Evolutionary conservation across 257 asterid genomes (phyloP).

Genomic region (Lycium barbarum): DNA sequence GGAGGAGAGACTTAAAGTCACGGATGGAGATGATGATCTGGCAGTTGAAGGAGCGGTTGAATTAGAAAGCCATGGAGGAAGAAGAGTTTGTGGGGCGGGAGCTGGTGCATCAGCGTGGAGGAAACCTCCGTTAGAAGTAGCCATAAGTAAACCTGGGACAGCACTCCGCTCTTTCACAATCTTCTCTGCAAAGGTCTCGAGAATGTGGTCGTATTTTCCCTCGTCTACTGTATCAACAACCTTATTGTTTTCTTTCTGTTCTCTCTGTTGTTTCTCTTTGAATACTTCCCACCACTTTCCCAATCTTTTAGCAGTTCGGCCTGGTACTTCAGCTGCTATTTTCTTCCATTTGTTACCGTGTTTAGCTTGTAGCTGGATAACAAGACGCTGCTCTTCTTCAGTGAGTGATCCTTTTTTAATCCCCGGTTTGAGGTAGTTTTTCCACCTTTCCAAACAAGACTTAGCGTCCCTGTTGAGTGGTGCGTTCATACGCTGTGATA

Average conservation of each 20-base stretch:
- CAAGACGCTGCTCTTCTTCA: constrained; percentile 64
- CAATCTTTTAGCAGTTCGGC: constrained; percentile 70
- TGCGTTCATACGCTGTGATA: constrained; percentile 56
- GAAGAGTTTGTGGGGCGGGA: constrained; percentile 42
- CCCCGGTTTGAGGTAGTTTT: constrained; percentile 73
- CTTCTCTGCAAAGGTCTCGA: constrained; percentile 58
- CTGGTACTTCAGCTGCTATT: constrained; percentile 74
- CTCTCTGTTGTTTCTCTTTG: constrained; percentile 58
- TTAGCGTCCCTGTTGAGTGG: constrained; percentile 64
- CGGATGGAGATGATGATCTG: constrained; percentile 53
- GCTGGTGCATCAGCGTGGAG: constrained; percentile 48
- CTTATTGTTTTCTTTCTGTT: constrained; percentile 50
- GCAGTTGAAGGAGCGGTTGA: constrained; percentile 49
- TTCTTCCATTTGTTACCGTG: constrained; percentile 82
- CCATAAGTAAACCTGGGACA: constrained; percentile 50
- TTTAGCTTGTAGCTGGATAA: constrained; percentile 56
- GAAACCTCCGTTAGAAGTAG: constrained; percentile 59
- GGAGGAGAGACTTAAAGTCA: constrained; percentile 68
- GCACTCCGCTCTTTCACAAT: constrained; percentile 47
- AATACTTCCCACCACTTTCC: constrained; percentile 51
- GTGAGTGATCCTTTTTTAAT: constrained; percentile 71
- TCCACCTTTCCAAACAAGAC: constrained; percentile 78
- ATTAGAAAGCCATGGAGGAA: constrained; percentile 84
- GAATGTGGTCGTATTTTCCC: constrained; percentile 63
- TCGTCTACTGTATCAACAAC: constrained; percentile 48